These are phyloP conservation scores for Leccinum incarnatum DNA, from an alignment of 768 basidiomycete species.

Conservation along the genomic window DNA sequence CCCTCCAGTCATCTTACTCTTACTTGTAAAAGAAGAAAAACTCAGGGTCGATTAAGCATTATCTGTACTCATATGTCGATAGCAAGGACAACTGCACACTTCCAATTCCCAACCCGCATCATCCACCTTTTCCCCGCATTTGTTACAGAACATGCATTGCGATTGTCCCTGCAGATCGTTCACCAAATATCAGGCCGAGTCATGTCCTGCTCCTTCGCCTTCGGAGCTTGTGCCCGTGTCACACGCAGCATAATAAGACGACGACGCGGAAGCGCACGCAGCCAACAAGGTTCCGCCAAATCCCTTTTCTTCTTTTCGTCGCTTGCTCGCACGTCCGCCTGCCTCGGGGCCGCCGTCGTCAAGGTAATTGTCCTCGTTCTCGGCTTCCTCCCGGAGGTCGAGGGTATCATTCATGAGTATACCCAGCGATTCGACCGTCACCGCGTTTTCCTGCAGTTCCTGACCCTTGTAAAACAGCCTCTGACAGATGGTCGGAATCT, in stretches of 20 bases:
- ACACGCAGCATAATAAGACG: slow-evolving; percentile 22
- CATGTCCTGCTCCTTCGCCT: slow-evolving; percentile 20
- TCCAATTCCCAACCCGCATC: slow-evolving; percentile 9
- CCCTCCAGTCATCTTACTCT: slow-evolving; percentile 10
- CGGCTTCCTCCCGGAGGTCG: slow-evolving; percentile 62
- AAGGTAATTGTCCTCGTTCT: slow-evolving; percentile 50
- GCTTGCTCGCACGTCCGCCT: slow-evolving; percentile 39
- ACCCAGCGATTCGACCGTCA: slow-evolving; percentile 50
- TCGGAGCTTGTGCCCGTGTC: slow-evolving; percentile 36
- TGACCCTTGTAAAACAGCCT: slow-evolving; percentile 58
- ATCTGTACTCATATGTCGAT: slow-evolving; percentile 34
- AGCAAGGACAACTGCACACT: slow-evolving; percentile 20
- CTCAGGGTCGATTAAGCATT: slow-evolving; percentile 31
- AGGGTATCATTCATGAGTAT: slow-evolving; percentile 62
- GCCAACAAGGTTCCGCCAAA: slow-evolving; percentile 75
- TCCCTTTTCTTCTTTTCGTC: slow-evolving; percentile 56
- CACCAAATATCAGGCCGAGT: slow-evolving; percentile 42
- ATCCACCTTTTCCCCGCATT: slow-evolving; percentile 42
- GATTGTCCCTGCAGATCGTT: slow-evolving; percentile 50
- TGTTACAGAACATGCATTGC: slow-evolving; percentile 37
- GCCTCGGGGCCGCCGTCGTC: slow-evolving; percentile 41
- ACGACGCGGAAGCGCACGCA: slow-evolving; percentile 27
- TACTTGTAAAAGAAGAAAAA: slow-evolving; percentile 22
- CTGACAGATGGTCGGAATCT: slow-evolving; percentile 76
- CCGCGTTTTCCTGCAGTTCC: slow-evolving; percentile 63